phyloP scores from a whole-genome alignment of 116 monocot genomes.

The Cymodocea nodosa region DNA sequence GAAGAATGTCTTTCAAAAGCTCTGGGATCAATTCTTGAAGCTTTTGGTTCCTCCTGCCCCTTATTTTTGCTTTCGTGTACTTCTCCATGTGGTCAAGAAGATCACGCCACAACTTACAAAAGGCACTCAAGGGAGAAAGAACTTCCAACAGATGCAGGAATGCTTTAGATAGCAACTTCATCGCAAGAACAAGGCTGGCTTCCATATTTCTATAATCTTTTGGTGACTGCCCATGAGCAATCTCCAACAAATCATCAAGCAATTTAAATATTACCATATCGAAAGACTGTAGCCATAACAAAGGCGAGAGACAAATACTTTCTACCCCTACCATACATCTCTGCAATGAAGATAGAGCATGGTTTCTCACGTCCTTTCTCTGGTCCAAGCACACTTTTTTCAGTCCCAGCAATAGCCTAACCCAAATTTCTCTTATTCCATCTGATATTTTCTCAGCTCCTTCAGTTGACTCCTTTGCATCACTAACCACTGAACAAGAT shows the following conservation, averaged over 20 bases:
- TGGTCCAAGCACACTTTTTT: conserved; percentile 59
- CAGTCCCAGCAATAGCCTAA: conserved; percentile 54
- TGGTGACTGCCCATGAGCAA: conserved; percentile 40
- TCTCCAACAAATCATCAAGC: conserved; percentile 67
- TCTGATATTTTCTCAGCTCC: conserved; percentile 50
- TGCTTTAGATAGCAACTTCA: conserved; percentile 57
- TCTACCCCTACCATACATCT: conserved; percentile 53
- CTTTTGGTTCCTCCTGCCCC: conserved; percentile 80
- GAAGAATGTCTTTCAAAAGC: conserved; percentile 60
- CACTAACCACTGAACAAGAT: conserved; percentile 46
- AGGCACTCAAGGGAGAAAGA: conserved; percentile 42
- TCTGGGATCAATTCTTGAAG: conserved; percentile 73
- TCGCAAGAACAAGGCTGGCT: conserved; percentile 41
- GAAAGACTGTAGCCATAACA: conserved; percentile 50
- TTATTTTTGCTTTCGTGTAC: conserved; percentile 61
- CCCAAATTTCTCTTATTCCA: conserved; percentile 72
- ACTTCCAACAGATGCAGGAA: conserved; percentile 60
- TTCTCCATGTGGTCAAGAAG: conserved; percentile 78
- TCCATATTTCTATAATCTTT: conserved; percentile 86
- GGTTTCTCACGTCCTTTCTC: conserved; percentile 78
- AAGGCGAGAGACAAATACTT: conserved; percentile 33
- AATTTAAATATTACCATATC: conserved; percentile 49
- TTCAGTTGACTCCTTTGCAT: conserved; percentile 29
- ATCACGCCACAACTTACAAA: conserved; percentile 77
- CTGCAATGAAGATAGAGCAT: conserved; percentile 51